These are phyloP conservation scores for Saturnispora gosingensis DNA, from an alignment of 805 yeast genomes.

Conservation along the genomic window DNA sequence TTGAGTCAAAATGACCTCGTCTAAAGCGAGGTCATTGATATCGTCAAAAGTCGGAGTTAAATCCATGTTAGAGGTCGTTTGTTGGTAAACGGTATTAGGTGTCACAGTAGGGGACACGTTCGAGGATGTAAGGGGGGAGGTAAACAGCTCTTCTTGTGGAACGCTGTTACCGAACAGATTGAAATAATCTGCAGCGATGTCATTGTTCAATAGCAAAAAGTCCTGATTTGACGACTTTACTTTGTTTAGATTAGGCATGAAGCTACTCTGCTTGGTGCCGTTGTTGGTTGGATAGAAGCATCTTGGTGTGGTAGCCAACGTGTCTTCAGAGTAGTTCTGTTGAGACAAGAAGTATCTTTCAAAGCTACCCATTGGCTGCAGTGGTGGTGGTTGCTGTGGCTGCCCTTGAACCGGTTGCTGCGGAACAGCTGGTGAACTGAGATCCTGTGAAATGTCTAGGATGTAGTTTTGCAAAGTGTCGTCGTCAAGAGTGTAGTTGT, in stretches of 20 bases:
- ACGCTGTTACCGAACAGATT: background rate
- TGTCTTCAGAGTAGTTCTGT: background rate
- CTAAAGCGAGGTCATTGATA: constrained; percentile 3
- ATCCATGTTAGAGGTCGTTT: background rate
- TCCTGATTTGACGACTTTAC: background rate
- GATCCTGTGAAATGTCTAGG: background rate
- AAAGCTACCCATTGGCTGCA: background rate
- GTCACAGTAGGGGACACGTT: background rate
- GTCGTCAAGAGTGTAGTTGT: background rate
- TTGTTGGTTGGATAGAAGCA: constrained; percentile 6
- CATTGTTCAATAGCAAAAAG: background rate
- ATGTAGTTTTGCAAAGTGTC: background rate
- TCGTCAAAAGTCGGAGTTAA: background rate
- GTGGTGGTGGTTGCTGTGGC: background rate
- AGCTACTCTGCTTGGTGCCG: background rate
- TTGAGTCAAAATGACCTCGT: constrained; percentile 7
- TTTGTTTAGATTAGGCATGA: background rate
- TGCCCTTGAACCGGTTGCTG: background rate
- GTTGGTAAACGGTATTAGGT: background rate
- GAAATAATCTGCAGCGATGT: constrained; percentile 5
- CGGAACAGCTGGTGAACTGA: background rate
- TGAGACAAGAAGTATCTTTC: background rate
- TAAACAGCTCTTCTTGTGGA: background rate
- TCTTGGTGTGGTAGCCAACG: constrained; percentile 2
- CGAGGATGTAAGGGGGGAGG: background rate